Evolutionary conservation across 2,329 filamentous ascomycete genomes (phyloP), one percentile per base, ranked within the genome.

Genomic region (Dendryphion nanum): DNA sequence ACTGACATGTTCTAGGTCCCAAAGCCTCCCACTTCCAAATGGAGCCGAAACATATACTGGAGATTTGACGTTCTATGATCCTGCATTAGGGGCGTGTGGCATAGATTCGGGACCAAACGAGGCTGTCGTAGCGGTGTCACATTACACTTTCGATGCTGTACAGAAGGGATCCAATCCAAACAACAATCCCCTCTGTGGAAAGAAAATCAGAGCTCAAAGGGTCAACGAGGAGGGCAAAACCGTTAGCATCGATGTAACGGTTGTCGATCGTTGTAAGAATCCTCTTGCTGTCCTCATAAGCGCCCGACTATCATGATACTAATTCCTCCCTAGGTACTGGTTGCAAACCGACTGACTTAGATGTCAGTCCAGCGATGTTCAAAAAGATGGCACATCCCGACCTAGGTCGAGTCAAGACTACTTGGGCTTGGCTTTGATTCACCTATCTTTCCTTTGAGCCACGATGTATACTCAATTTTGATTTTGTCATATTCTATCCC

Each of bases 71-170:
- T 90, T 82, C 67, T 90, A 85, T 61, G 67, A 70, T 14, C 78
- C 83, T 0, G 77, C 64, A 0, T 71, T 87, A 4, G 86, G 86
- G 10, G 81, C 85, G 0, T 91, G 87, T 57, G 86, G 86, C 4
- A 63, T 75, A 20, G 72, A 66, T 2, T 79, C 77, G 37, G 63
- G 57, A 1, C 68, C 72, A 6, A 64, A 60, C 6, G 82, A 89
- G 40, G 56, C 74, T 40, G 77, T 90, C 28, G 82, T 78, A 23
- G 78, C 86, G 1, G 73, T 91, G 0, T 83, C 82, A 2, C 77
- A 83, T 51, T 55, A 74, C n/a, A 57, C 86, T 4, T 91, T 79
- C 55, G 85, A 89, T 59, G 73, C 78, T 0, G 70, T 70, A 1
- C 66, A 68, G 33, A 67, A 61, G 4, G 73, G 70, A 17, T 68